phyloP scores from a whole-genome alignment of 164 flowering plant genomes.

The Piper betle region DNA sequence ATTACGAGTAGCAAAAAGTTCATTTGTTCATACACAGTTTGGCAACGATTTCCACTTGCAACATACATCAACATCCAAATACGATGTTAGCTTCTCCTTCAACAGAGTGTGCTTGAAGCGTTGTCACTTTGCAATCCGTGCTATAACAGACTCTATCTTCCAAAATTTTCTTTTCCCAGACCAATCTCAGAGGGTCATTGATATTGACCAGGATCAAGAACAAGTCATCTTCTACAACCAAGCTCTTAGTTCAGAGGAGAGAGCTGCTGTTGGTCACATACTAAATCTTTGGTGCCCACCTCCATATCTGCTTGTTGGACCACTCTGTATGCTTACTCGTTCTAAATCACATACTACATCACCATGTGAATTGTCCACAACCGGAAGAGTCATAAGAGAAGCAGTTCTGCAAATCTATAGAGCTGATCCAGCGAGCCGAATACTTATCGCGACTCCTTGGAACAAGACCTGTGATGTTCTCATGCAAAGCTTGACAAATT shows the following conservation, averaged over 20 bases:
- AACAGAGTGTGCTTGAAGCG: slow-evolving; percentile 35
- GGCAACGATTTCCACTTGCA: slow-evolving; percentile 24
- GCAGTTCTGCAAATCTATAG: slow-evolving; percentile 16
- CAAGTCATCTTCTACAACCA: neutral
- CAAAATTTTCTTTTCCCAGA: slow-evolving; percentile 20
- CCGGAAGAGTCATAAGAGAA: slow-evolving; percentile 14
- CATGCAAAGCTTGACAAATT: slow-evolving; percentile 16
- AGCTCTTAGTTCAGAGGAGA: neutral
- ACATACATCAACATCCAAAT: slow-evolving; percentile 11
- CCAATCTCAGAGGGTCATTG: neutral
- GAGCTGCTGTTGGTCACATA: slow-evolving; percentile 13
- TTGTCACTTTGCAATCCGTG: slow-evolving; percentile 30
- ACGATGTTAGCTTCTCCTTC: slow-evolving; percentile 39
- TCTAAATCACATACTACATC: no score
- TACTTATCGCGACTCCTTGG: slow-evolving; percentile 25
- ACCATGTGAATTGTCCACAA: slow-evolving; percentile 5
- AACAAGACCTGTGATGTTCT: slow-evolving; percentile 27
- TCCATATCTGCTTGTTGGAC: slow-evolving; percentile 24
- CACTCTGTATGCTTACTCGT: neutral
- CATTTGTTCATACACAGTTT: slow-evolving; percentile 22
- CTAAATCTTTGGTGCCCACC: slow-evolving; percentile 12
- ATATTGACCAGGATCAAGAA: neutral
- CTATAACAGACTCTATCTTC: slow-evolving; percentile 17
- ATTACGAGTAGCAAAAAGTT: neutral
- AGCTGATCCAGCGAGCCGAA: slow-evolving; percentile 3